phyloP scores from a whole-genome alignment of 441 rosid species.

The Gossypium davidsonii region DNA sequence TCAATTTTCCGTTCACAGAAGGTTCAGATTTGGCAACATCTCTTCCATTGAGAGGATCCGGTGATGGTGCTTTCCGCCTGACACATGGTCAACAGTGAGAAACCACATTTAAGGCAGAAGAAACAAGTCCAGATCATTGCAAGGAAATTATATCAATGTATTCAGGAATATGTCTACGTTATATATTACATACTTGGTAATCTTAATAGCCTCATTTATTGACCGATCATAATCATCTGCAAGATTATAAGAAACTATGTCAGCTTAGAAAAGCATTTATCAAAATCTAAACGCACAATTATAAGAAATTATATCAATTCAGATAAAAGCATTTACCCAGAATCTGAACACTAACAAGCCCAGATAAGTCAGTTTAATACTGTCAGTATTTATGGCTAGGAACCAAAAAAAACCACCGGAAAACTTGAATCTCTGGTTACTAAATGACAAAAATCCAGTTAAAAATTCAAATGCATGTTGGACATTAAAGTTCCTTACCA shows the following conservation, averaged over 20 bases:
- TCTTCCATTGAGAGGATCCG: constrained; percentile 64
- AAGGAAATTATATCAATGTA: not conserved
- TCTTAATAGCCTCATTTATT: constrained; percentile 92
- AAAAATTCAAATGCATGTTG: not conserved
- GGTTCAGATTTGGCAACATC: constrained; percentile 61
- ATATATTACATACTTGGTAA: constrained; percentile 65
- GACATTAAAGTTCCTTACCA: constrained; percentile 46
- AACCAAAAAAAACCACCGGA: not conserved
- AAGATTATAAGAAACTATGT: constrained; percentile 22
- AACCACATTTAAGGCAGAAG: not conserved
- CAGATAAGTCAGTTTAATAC: not conserved
- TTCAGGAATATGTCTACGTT: not conserved
- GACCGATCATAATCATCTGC: constrained; percentile 99
- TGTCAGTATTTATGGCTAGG: not conserved
- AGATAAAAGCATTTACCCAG: not conserved
- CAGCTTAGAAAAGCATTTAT: not conserved
- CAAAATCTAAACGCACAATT: constrained; percentile 30
- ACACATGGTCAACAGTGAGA: constrained; percentile 18
- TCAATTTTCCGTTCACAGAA: constrained; percentile 62
- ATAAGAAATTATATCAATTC: constrained; percentile 11
- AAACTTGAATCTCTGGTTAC: not conserved
- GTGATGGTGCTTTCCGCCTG: constrained; percentile 83
- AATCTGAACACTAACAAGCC: not conserved
- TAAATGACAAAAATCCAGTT: not conserved
- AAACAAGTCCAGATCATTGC: not conserved